Base-by-base conservation (phyloP, 495 filamentous ascomycete species). In the Aspergillus diversus region DNA sequence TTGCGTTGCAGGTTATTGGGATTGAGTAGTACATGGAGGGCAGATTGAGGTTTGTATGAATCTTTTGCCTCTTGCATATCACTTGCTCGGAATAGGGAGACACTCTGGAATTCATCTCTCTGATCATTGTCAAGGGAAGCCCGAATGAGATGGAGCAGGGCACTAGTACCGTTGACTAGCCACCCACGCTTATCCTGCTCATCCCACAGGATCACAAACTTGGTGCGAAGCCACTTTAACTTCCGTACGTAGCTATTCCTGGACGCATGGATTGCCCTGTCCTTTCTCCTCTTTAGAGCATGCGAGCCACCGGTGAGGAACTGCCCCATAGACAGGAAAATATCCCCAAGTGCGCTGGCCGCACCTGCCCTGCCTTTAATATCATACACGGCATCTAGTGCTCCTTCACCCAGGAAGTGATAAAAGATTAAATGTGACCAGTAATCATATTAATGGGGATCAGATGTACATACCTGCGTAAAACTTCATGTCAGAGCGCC, bases 131-230 rank as follows among this genome's bases (percentile, higher is more conserved):
- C 55, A 0, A 77, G 52, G 0, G 71, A 77, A 8, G 73, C 63
- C 5, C 72, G 68, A 13, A 75, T 15, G 21, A 76, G 60, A 56
- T 78, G 75, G 17, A 78, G 63, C 4, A 78, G 57, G 15, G 71
- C 69, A 42, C 68, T 72, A 7, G 63, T 50, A 5, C 73, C 75
- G 37, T 78, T 67, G 1, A 75, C 59, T 11, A 78, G 53, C 75
- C 75, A 78, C 1, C 66, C 75, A 17, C 69, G 66, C 27, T 69
- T 71, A 16, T 66, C 69, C n/a, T 60, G 61, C 21, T 60, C 68
- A 57, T 76, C 75, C 63, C 66, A 78, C 5, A 78, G 56, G 7
- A 75, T 63, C 5, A 78, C 60, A 54, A 59, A 65, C 46, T 67
- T 70, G 8, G 63, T 59, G 0, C 43, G 49, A 31, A 78, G 68